Evolutionary conservation across 1,284 basidiomycete genomes (phyloP).

Genomic region (Stygiomarasmius scandens): DNA sequence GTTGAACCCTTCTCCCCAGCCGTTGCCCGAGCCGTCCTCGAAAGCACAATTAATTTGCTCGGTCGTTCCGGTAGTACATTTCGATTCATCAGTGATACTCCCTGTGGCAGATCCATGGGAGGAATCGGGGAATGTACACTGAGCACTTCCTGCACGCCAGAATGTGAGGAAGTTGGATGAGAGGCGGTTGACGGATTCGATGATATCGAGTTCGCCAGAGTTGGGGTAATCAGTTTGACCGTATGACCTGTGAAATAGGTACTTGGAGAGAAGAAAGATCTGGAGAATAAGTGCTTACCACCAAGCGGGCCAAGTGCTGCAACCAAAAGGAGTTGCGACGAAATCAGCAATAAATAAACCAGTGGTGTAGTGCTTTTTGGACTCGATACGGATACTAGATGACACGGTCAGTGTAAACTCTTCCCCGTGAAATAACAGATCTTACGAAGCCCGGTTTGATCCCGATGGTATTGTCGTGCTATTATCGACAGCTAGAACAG

Average conservation of each 20-base stretch:
- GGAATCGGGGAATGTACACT: slow-evolving; percentile 7
- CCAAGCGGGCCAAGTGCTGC: slow-evolving; percentile 74
- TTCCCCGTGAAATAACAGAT: background rate
- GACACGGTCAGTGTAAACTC: background rate
- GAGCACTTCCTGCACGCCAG: slow-evolving; percentile 46
- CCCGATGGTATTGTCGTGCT: slow-evolving; percentile 51
- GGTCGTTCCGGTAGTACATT: slow-evolving; percentile 39
- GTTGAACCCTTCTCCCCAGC: slow-evolving; percentile 54
- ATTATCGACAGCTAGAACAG: slow-evolving; percentile 67
- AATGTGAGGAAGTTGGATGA: slow-evolving; percentile 57
- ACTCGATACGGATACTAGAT: slow-evolving; percentile 70
- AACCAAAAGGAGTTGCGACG: slow-evolving; percentile 75
- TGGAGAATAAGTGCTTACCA: slow-evolving; percentile 14
- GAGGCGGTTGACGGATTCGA: slow-evolving; percentile 56
- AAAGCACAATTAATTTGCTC: slow-evolving; percentile 60
- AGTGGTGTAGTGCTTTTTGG: slow-evolving; percentile 63
- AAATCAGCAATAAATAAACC: slow-evolving; percentile 85
- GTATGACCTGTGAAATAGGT: background rate
- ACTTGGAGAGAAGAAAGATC: slow-evolving; percentile 32
- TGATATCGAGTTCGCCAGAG: slow-evolving; percentile 55
- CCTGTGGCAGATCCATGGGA: background rate
- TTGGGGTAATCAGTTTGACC: background rate
- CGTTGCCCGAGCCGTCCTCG: slow-evolving; percentile 36
- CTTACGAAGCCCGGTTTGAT: slow-evolving; percentile 66
- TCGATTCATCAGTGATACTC: slow-evolving; percentile 30